phyloP scores from a whole-genome alignment of 345 rosid species.

The Microcos paniculata region DNA sequence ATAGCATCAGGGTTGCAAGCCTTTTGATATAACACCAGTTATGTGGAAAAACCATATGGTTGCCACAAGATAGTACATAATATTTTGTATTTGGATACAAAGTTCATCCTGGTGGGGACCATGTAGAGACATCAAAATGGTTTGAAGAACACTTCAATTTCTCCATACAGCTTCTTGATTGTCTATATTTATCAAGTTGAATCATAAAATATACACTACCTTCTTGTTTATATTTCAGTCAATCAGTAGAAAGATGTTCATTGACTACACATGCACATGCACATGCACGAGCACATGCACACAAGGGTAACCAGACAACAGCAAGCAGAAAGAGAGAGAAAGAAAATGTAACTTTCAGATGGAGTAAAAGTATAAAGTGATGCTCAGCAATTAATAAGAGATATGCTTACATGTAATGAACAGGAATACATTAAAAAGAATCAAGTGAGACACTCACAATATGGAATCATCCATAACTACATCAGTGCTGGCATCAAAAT shows the following conservation, averaged over 20 bases:
- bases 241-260: not conserved
- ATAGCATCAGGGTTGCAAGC: not conserved
- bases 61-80: not conserved
- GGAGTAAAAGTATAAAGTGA: not conserved
- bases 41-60: not conserved
- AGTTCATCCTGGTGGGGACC: not conserved
- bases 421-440: conserved; percentile 46
- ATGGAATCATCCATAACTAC: conserved; percentile 28
- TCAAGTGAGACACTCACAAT: not conserved
- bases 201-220: not conserved
- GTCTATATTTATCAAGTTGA: not conserved
- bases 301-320: not conserved
- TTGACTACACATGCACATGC: not conserved
- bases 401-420: not conserved
- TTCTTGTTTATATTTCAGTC: not conserved
- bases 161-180: not conserved
- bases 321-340: not conserved
- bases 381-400: not conserved
- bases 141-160: not conserved
- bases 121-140: not conserved
- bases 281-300: too few species aligned
- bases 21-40: not conserved
- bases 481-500: conserved; percentile 39
- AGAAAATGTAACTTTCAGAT: not conserved
- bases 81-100: not conserved